These are phyloP conservation scores for Phaeotremella fagi DNA, from an alignment of 768 basidiomycete species.

Conservation along the genomic window DNA sequence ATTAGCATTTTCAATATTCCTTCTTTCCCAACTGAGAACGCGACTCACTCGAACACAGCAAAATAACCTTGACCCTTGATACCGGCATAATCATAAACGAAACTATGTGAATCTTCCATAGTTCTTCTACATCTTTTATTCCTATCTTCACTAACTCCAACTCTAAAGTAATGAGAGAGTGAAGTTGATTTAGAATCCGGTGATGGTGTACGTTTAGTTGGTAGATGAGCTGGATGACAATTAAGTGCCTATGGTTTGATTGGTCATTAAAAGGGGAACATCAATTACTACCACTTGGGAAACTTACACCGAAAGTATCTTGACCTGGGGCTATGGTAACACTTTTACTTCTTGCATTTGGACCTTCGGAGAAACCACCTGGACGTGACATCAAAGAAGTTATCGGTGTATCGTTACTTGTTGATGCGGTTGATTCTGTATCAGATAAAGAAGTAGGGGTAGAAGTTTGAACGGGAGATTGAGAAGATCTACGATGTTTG, in stretches of 20 bases:
- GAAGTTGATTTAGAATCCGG: constrained; percentile 53
- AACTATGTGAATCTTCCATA: constrained; percentile 97
- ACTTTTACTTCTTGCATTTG: constrained; percentile 73
- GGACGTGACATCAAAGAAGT: constrained; percentile 10
- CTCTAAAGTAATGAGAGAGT: constrained; percentile 54
- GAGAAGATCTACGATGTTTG: neutral
- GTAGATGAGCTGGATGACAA: constrained; percentile 56
- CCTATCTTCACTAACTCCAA: constrained; percentile 72
- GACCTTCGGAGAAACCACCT: constrained; percentile 35
- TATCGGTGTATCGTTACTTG: neutral
- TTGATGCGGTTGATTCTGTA: neutral
- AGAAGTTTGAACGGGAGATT: constrained; percentile 3
- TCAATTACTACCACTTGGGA: neutral
- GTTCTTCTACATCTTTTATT: constrained; percentile 77
- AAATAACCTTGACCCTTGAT: constrained; percentile 96
- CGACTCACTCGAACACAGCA: constrained; percentile 74
- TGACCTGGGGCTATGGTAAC: constrained; percentile 69
- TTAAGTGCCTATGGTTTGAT: constrained; percentile 58
- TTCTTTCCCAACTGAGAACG: neutral
- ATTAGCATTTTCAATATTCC: too few relatives aligned
- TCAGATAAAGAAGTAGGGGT: constrained; percentile 5
- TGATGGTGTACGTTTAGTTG: constrained; percentile 1
- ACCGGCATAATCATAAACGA: constrained; percentile 87
- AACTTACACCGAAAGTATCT: constrained; percentile 70
- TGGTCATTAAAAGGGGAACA: constrained; percentile 1